A percentile compares a stretch with the other conserved stretches of the same genome.
Evolutionary conservation across 352 stramenopile species (phyloP).

Genomic region (Phytopythium chamaehyphon): DNA sequence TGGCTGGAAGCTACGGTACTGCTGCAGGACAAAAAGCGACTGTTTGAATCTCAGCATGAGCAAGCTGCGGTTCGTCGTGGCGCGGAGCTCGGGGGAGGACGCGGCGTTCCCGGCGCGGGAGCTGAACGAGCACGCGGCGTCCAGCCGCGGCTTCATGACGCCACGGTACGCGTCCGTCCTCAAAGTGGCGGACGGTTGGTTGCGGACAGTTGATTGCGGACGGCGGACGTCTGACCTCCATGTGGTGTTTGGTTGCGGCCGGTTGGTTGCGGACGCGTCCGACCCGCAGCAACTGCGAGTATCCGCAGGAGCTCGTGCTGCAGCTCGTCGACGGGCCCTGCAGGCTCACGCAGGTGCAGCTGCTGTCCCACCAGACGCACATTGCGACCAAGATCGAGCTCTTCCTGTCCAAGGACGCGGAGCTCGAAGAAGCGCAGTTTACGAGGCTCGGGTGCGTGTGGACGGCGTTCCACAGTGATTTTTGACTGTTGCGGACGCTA

Average conservation of each 20-base stretch:
- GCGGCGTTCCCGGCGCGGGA: conserved; percentile 74
- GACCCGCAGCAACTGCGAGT: conserved; percentile 81
- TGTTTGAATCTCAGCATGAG: no score
- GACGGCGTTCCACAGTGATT: not conserved
- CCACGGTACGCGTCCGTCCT: conserved; percentile 61
- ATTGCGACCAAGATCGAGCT: conserved; percentile 93
- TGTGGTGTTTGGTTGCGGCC: no score
- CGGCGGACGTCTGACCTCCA: no score
- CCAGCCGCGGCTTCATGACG: conserved; percentile 73
- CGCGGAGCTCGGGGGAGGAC: conserved; percentile 86
- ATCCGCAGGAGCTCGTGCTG: conserved; percentile 92
- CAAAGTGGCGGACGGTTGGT: no score
- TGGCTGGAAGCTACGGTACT: no score
- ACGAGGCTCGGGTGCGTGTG: conserved; percentile 60
- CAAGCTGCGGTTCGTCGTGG: conserved; percentile 84
- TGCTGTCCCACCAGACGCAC: conserved; percentile 91
- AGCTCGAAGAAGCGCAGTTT: conserved; percentile 55
- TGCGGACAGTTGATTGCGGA: no score
- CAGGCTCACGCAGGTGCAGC: conserved; percentile 80
- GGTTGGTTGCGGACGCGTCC: not conserved
- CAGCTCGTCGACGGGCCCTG: conserved; percentile 63
- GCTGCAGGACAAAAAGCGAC: no score
- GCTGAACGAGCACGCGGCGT: conserved; percentile 75
- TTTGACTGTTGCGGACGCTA: no score
- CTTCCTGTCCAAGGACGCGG: conserved; percentile 63